phyloP scores from a whole-genome alignment of 352 stramenopile genomes.

The Pythium insidiosum region DNA sequence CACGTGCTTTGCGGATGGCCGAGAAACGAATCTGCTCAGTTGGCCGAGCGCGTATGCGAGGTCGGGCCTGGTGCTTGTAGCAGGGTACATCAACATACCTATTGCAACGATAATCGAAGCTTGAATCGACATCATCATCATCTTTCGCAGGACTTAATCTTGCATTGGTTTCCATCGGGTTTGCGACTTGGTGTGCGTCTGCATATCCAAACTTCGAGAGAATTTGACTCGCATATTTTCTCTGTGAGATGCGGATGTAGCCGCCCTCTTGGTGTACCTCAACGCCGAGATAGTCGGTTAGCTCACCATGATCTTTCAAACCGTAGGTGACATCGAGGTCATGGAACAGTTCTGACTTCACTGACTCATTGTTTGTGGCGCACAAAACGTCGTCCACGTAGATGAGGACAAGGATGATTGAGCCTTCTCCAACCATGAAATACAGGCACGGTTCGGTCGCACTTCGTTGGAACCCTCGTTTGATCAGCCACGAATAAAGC shows the following conservation, averaged over 20 bases:
- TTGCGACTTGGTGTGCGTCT: neutral
- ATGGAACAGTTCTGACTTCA: conserved; percentile 14
- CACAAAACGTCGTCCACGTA: conserved; percentile 23
- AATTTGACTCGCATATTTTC: conserved; percentile 2
- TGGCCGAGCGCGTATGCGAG: conserved; percentile 15
- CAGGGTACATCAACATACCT: conserved; percentile 20
- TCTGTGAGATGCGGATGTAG: neutral
- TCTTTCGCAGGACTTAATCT: neutral
- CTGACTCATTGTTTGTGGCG: conserved; percentile 9
- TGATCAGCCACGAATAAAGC: conserved; percentile 2
- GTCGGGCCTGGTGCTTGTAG: conserved; percentile 15
- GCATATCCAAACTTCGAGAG: neutral
- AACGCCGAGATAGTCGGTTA: neutral
- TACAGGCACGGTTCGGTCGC: conserved; percentile 7
- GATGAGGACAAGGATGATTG: conserved; percentile 10
- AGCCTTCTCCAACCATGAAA: conserved; percentile 1
- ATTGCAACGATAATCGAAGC: conserved; percentile 12
- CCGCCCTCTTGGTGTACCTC: neutral
- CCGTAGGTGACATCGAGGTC: conserved; percentile 12
- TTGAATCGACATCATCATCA: neutral
- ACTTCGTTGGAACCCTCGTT: conserved; percentile 1
- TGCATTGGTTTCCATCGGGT: conserved; percentile 1
- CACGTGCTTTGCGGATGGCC: conserved; percentile 6
- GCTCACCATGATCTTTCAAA: conserved; percentile 15
- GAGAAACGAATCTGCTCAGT: conserved; percentile 13